These are phyloP conservation scores for Pezicula rhizophila DNA, from an alignment of 2,329 filamentous ascomycete genomes.

Conservation along the genomic window DNA sequence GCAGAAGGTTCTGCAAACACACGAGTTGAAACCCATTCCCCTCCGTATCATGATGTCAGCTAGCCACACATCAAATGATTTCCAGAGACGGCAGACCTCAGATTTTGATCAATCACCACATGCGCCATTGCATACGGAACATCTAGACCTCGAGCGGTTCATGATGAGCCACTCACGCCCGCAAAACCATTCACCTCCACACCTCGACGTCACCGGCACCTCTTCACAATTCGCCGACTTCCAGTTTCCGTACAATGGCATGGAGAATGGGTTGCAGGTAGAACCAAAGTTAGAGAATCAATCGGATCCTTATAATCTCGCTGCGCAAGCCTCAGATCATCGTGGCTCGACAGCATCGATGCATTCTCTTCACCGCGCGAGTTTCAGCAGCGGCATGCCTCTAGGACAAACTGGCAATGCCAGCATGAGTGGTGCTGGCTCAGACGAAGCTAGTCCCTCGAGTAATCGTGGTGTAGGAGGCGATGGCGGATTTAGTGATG, in stretches of 20 bases:
- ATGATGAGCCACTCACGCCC: slow-evolving; percentile 20
- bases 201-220: slow-evolving; percentile 18
- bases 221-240: slow-evolving; percentile 44
- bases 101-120: slow-evolving; percentile 9
- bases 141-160: slow-evolving; percentile 22
- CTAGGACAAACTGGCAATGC: slow-evolving; percentile 14
- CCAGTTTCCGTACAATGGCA: slow-evolving; percentile 42
- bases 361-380: slow-evolving; percentile 13
- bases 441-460: slow-evolving; percentile 27
- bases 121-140: slow-evolving; percentile 14
- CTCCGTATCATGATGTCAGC: slow-evolving; percentile 14
- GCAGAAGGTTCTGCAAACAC: too few relatives aligned
- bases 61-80: slow-evolving; percentile 11
- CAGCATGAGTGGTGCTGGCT: slow-evolving; percentile 22
- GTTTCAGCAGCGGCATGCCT: slow-evolving; percentile 15
- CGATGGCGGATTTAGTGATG: slow-evolving; percentile 35
- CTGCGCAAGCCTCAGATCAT: slow-evolving; percentile 14
- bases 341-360: slow-evolving; percentile 18
- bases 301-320: slow-evolving; percentile 19
- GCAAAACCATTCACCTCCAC: slow-evolving; percentile 16
- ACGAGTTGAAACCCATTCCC: not conserved
- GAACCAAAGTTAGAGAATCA: slow-evolving; percentile 21
- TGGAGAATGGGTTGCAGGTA: slow-evolving; percentile 34
- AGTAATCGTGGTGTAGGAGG: slow-evolving; percentile 21
- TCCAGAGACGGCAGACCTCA: slow-evolving; percentile 12